These are phyloP conservation scores for Cyphellophora europaea DNA, from an alignment of 2,329 filamentous ascomycete species.

Conservation along the genomic window DNA sequence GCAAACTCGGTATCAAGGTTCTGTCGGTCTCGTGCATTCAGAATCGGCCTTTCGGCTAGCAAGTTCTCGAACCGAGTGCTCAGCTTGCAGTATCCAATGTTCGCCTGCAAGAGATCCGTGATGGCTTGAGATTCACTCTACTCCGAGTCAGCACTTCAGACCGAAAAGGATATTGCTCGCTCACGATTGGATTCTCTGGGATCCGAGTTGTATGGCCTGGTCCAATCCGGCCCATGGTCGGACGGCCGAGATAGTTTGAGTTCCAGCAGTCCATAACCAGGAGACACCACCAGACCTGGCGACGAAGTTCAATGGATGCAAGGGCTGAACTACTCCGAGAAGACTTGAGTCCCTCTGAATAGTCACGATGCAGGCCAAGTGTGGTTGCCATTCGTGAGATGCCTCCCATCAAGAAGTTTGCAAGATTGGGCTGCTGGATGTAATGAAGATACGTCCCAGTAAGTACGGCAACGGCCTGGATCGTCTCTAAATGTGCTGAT, in stretches of 20 bases:
- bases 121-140: no score
- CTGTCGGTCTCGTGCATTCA: conserved; percentile 56
- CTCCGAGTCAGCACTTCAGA: no score
- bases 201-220: conserved; percentile 37
- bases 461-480: conserved; percentile 62
- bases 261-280: conserved; percentile 68
- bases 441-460: conserved; percentile 71
- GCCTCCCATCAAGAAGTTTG: conserved; percentile 63
- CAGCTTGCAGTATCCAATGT: conserved; percentile 70
- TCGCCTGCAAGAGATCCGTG: conserved; percentile 42
- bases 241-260: conserved; percentile 58
- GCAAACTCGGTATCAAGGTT: conserved; percentile 59
- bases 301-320: conserved; percentile 49
- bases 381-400: conserved; percentile 64
- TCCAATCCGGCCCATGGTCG: conserved; percentile 59
- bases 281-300: conserved; percentile 64
- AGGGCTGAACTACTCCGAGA: conserved; percentile 33
- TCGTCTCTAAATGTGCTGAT: conserved; percentile 60
- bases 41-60: conserved; percentile 59
- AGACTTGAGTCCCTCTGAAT: conserved; percentile 31
- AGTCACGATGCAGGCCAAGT: conserved; percentile 61
- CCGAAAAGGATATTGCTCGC: background rate
- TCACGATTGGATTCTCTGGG: conserved; percentile 25
- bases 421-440: conserved; percentile 66
- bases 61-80: conserved; percentile 69